Percentiles rank a stretch among this genome's conserved stretches.
Evolutionary conservation across 257 asterid genomes (phyloP).

Genomic region (Plectranthus barbatus): DNA sequence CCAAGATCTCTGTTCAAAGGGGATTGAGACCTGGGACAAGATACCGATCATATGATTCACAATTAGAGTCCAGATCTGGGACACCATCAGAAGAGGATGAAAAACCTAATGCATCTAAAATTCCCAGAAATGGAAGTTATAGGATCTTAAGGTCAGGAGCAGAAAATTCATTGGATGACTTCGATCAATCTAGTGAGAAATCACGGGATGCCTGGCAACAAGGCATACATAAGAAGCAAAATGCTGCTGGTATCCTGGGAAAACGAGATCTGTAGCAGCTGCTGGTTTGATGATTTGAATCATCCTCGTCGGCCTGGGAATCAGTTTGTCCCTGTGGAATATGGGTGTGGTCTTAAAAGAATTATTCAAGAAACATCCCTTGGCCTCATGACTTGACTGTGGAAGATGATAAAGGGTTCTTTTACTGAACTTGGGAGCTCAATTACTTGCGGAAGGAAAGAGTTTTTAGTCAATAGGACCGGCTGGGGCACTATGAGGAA

Average conservation of each 20-base stretch:
- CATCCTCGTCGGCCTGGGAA: constrained; percentile 7
- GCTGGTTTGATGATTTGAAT: constrained; percentile 6
- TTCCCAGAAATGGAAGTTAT: constrained; percentile 55
- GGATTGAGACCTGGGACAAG: constrained; percentile 67
- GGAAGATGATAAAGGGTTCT: not conserved
- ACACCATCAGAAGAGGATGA: constrained; percentile 96
- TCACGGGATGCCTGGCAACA: constrained; percentile 70
- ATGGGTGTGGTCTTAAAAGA: not conserved
- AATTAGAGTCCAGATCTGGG: constrained; percentile 75
- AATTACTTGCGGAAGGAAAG: not conserved
- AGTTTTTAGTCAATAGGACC: not conserved
- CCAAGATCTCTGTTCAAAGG: constrained; percentile 48
- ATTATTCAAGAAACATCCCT: constrained; percentile 2
- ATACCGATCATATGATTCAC: constrained; percentile 66
- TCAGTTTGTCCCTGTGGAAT: constrained; percentile 3
- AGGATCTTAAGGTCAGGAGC: constrained; percentile 47
- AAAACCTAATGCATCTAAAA: constrained; percentile 38
- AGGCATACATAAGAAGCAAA: constrained; percentile 29
- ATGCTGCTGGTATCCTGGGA: constrained; percentile 22
- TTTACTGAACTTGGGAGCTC: constrained; percentile 1
- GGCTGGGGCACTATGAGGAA: constrained; percentile 6
- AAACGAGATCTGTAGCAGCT: constrained; percentile 46
- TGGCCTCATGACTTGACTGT: constrained; percentile 5
- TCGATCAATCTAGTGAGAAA: constrained; percentile 59
- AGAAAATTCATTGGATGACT: constrained; percentile 53